phyloP scores from a whole-genome alignment of 176 grass and related monocot genomes.

The Saccharum officinarum region DNA sequence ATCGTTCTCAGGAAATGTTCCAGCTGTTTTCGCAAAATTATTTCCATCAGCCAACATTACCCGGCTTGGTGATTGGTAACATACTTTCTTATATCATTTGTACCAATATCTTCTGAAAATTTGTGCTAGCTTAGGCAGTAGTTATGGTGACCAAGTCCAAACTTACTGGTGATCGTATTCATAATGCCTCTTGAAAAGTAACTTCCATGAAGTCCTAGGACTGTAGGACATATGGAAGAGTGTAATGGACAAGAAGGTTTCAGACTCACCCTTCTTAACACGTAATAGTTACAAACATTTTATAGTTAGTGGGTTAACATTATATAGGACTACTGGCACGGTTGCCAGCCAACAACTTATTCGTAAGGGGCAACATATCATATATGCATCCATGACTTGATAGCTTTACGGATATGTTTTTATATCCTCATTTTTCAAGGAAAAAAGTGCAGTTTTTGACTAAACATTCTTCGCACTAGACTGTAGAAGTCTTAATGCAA shows the following conservation, averaged over 20 bases:
- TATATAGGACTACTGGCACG: background rate
- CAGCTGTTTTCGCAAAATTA: slow-evolving; percentile 68
- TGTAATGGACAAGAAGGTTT: slow-evolving; percentile 5
- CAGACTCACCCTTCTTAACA: background rate
- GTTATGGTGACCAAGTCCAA: background rate
- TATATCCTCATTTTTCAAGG: slow-evolving; percentile 1
- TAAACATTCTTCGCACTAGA: background rate
- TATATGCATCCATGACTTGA: background rate
- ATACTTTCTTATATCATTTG: slow-evolving; percentile 25
- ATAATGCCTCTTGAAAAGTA: slow-evolving; percentile 17
- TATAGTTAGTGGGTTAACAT: background rate
- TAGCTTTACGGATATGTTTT: background rate
- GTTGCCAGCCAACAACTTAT: background rate
- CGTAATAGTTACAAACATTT: background rate
- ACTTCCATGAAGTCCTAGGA: background rate
- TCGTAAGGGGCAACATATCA: background rate
- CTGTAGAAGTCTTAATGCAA: background rate
- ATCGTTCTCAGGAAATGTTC: slow-evolving; percentile 96
- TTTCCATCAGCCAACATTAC: slow-evolving; percentile 92
- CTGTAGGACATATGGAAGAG: slow-evolving; percentile 3
- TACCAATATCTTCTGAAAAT: slow-evolving; percentile 11
- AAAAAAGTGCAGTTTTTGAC: background rate
- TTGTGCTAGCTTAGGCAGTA: slow-evolving; percentile 1
- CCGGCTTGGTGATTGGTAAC: slow-evolving; percentile 92
- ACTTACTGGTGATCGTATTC: slow-evolving; percentile 10